A percentile compares a stretch with the other conserved stretches of the same genome.
These are phyloP conservation scores for Avena sativa DNA, from an alignment of 176 grass and related monocot genomes.

Conservation along the genomic window DNA sequence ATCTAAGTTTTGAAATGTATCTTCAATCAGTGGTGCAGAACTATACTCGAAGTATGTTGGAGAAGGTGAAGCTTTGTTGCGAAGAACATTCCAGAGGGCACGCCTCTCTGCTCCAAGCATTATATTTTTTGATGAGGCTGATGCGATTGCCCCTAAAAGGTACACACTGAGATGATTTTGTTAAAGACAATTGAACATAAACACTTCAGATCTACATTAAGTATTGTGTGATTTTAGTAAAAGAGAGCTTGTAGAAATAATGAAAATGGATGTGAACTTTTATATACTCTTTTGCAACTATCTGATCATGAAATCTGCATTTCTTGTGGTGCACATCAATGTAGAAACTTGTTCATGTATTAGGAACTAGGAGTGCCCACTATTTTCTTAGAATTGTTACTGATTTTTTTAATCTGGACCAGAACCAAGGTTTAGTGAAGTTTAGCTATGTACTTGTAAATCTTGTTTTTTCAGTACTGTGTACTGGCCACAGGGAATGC, in stretches of 20 bases:
- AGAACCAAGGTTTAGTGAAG: conserved; percentile 10
- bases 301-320: not conserved
- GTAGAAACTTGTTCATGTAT: conserved; percentile 5
- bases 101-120: conserved; percentile 81
- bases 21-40: conserved; percentile 68
- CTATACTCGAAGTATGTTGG: conserved; percentile 97
- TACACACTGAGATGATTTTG: conserved; percentile 35
- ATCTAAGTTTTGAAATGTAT: conserved; percentile 32
- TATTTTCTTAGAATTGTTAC: conserved; percentile 9
- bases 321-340: not conserved
- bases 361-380: not conserved
- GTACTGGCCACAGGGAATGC: not conserved
- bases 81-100: conserved; percentile 89
- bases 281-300: not conserved
- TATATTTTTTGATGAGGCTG: conserved; percentile 86
- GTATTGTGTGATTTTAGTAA: conserved; percentile 20
- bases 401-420: not conserved
- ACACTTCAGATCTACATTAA: not conserved
- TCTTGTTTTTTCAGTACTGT: not conserved
- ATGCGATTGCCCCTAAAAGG: conserved; percentile 91
- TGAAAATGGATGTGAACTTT: not conserved
- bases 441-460: not conserved
- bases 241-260: conserved; percentile 1
- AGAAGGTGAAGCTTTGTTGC: conserved; percentile 86
- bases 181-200: not conserved